A percentile compares a stretch with the other conserved stretches of the same genome.
Evolutionary conservation across 805 yeast species (phyloP).

Genomic region (Zygoascus biomembranicola): DNA sequence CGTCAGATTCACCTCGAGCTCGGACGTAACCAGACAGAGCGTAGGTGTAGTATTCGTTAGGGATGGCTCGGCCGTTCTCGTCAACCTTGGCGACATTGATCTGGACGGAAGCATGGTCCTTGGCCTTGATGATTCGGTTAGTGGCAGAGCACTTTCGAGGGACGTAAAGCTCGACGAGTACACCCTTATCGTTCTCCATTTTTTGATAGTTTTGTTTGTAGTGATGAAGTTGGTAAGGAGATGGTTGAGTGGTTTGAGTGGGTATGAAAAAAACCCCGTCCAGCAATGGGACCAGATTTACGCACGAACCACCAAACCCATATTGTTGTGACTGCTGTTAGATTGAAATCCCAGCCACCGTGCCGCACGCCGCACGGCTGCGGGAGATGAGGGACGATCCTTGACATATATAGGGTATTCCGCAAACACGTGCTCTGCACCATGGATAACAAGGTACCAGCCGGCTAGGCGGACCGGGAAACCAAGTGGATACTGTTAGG

Average conservation of each 20-base stretch:
- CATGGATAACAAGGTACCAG: too few relatives aligned
- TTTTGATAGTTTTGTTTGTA: background rate
- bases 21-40: constrained; percentile 97
- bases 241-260: background rate
- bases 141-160: constrained; percentile 99
- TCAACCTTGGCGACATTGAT: constrained; percentile 98
- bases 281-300: background rate
- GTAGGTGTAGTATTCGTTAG: constrained; percentile 87
- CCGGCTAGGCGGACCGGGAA: too few relatives aligned
- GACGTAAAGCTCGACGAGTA: constrained; percentile 99
- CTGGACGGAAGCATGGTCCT: constrained; percentile 99
- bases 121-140: constrained; percentile 99
- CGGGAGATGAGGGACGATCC: background rate
- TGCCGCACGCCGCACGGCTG: background rate
- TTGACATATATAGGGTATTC: too few relatives aligned
- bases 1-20: constrained; percentile 99
- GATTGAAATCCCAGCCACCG: background rate
- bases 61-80: constrained; percentile 89
- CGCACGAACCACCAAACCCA: background rate
- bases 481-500: too few relatives aligned
- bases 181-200: constrained; percentile 99
- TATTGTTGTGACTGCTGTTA: background rate
- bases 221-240: background rate
- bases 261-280: background rate
- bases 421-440: too few relatives aligned